phyloP scores from a whole-genome alignment of 2,329 filamentous ascomycete species.

The Cladophialophora exuberans region DNA sequence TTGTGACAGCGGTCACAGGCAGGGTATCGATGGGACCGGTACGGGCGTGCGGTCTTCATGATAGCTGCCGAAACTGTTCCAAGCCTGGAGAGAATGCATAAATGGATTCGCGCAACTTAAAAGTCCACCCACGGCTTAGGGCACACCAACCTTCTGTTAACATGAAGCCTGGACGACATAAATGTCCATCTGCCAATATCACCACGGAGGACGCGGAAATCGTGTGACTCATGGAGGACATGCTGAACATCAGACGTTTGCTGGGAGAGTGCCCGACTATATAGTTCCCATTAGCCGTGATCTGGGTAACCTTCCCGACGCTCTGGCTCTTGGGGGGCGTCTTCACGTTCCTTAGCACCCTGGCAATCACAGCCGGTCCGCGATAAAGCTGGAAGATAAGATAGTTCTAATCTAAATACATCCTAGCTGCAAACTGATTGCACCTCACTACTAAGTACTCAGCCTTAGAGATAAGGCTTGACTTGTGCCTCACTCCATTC shows the following conservation, averaged over 20 bases:
- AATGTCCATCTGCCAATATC: not conserved
- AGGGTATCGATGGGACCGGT: slow-evolving; percentile 63
- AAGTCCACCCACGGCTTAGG: not conserved
- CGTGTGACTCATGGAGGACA: no score
- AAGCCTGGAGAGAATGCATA: not conserved
- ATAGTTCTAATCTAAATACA: not conserved
- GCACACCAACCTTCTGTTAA: not conserved
- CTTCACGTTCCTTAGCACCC: no score
- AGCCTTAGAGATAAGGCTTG: no score
- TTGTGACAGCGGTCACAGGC: slow-evolving; percentile 63
- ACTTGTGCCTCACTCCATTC: no score
- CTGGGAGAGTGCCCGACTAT: no score
- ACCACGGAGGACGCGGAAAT: not conserved
- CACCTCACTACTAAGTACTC: no score
- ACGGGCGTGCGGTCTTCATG: slow-evolving; percentile 49
- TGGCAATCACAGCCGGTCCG: no score
- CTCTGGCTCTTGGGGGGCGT: no score
- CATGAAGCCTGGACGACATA: not conserved
- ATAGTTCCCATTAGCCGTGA: no score
- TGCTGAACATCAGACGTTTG: no score
- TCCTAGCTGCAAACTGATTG: not conserved
- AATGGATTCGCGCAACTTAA: not conserved
- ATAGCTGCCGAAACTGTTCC: not conserved
- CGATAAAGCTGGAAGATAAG: not conserved
- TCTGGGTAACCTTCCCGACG: no score